Percentiles rank a stretch among this genome's conserved stretches.
These are phyloP conservation scores for Hypholoma sublateritium DNA, from an alignment of 768 basidiomycete species.

Conservation along the genomic window DNA sequence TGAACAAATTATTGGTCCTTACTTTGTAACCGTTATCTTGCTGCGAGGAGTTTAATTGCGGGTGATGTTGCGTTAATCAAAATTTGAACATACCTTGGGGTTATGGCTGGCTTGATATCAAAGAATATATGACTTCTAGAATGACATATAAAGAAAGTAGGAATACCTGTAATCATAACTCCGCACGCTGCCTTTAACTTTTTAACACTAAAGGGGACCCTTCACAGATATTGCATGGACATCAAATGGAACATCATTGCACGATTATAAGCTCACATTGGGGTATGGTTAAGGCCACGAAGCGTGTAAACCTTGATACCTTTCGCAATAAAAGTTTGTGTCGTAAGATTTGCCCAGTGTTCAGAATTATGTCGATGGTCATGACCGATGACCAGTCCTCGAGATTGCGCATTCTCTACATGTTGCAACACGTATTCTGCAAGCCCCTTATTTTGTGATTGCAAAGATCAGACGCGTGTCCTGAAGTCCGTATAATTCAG, in stretches of 20 bases:
- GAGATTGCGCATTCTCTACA: slow-evolving; percentile 48
- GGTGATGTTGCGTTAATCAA: background rate
- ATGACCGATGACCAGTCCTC: slow-evolving; percentile 82
- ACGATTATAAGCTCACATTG: slow-evolving; percentile 49
- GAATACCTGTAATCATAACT: slow-evolving; percentile 83
- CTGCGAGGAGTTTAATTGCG: slow-evolving; percentile 30
- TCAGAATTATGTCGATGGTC: slow-evolving; percentile 84
- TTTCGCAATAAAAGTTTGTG: slow-evolving; percentile 62
- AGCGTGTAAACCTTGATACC: slow-evolving; percentile 72
- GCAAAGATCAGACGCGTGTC: background rate
- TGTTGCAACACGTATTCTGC: slow-evolving; percentile 65
- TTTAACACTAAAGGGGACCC: slow-evolving; percentile 80
- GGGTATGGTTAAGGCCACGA: slow-evolving; percentile 75
- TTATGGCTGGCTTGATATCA: slow-evolving; percentile 71
- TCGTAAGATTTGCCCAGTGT: slow-evolving; percentile 75
- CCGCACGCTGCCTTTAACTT: slow-evolving; percentile 71
- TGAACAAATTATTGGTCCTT: background rate
- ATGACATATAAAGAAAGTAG: slow-evolving; percentile 2
- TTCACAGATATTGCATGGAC: slow-evolving; percentile 22
- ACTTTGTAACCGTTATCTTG: slow-evolving; percentile 91
- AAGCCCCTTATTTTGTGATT: slow-evolving; percentile 54
- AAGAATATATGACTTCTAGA: background rate
- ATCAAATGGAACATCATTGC: background rate
- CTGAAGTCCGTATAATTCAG: background rate
- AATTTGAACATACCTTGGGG: slow-evolving; percentile 58